Evolutionary conservation across 257 asterid species (phyloP).

Genomic region (Ehretia macrophylla): DNA sequence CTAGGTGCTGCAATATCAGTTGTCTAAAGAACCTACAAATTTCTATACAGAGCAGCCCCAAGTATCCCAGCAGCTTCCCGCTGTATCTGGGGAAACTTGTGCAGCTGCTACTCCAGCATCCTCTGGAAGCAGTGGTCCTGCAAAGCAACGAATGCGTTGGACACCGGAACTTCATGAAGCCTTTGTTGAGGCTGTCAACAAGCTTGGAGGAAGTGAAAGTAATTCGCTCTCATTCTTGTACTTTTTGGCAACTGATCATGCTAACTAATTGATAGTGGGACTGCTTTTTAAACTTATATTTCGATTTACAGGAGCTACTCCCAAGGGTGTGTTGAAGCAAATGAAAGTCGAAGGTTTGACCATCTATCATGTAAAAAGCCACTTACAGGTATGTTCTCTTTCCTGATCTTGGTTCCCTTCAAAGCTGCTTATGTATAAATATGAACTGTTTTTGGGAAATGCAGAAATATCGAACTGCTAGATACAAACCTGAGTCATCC

Average conservation of each 20-base stretch:
- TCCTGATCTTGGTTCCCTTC: background rate
- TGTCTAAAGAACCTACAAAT: conserved; percentile 34
- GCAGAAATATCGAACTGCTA: conserved; percentile 18
- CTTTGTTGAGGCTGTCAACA: conserved; percentile 78
- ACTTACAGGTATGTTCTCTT: conserved; percentile 27
- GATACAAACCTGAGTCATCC: conserved; percentile 16
- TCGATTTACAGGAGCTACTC: conserved; percentile 72
- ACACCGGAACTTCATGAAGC: conserved; percentile 89
- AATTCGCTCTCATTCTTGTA: conserved; percentile 12
- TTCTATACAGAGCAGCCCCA: conserved; percentile 40
- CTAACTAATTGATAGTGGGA: background rate
- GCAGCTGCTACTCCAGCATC: conserved; percentile 45
- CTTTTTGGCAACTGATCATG: background rate
- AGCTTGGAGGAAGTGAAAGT: conserved; percentile 98
- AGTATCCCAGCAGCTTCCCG: conserved; percentile 38
- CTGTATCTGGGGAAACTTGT: conserved; percentile 48
- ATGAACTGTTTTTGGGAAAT: conserved; percentile 6
- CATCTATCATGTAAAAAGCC: conserved; percentile 38
- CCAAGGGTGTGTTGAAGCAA: conserved; percentile 39
- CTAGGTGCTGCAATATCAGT: conserved; percentile 28
- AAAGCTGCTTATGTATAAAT: background rate
- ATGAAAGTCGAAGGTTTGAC: conserved; percentile 35
- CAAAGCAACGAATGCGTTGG: conserved; percentile 94
- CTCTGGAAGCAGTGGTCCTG: conserved; percentile 54
- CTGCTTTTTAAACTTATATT: conserved; percentile 1